Conservation (phyloP, 177 flowering plant genomes). For the Vitis hybrid region DNA sequence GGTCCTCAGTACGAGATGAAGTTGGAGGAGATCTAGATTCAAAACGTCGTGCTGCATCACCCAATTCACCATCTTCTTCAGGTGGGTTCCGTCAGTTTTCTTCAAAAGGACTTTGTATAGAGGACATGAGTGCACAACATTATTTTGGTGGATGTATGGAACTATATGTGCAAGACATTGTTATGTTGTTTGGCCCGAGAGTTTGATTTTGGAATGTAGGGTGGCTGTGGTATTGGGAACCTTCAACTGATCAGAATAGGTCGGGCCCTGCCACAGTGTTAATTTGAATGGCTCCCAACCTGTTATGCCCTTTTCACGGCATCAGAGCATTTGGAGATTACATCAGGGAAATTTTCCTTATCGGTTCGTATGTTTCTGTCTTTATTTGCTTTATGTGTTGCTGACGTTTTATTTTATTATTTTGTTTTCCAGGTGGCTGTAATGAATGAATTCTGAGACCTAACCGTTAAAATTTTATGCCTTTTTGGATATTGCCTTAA, state of each 20-base stretch:
- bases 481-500: neutral
- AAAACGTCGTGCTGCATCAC: constrained; percentile 49
- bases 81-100: constrained; percentile 99
- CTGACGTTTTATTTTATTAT: constrained; percentile 47
- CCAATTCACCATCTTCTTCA: constrained; percentile 91
- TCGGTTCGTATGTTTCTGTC: constrained; percentile 96
- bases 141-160: constrained; percentile 63
- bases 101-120: constrained; percentile 90
- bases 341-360: constrained; percentile 44
- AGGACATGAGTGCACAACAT: constrained; percentile 69
- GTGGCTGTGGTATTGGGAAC: constrained; percentile 83
- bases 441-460: constrained; percentile 1
- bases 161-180: constrained; percentile 49
- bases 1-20: constrained; percentile 60
- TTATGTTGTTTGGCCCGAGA: constrained; percentile 57
- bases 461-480: neutral
- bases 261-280: constrained; percentile 60
- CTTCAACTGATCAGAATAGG: constrained; percentile 61
- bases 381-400: constrained; percentile 44
- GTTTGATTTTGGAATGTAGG: constrained; percentile 66
- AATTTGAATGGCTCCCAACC: constrained; percentile 70
- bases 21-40: constrained; percentile 57
- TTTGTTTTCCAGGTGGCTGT: constrained; percentile 57
- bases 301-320: constrained; percentile 55
- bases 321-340: constrained; percentile 64